These are phyloP conservation scores for Volvox carteri DNA, from an alignment of 163 green algal genomes.

Conservation along the genomic window DNA sequence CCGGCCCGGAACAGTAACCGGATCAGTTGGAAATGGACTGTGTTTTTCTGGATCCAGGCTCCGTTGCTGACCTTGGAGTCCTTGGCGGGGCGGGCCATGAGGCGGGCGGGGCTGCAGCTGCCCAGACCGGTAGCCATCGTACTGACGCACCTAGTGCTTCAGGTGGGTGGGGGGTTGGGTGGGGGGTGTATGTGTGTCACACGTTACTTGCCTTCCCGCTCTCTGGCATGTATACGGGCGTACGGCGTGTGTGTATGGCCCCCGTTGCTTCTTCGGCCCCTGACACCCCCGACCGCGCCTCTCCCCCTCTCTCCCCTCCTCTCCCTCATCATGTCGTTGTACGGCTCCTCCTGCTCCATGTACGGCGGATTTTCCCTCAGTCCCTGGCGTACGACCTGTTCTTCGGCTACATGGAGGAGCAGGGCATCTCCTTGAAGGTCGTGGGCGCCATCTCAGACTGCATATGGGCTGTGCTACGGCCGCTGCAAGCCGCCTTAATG, in stretches of 20 bases:
- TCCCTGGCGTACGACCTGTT: conserved; percentile 19
- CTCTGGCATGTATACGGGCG: too few species aligned
- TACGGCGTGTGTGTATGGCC: too few species aligned
- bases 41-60: conserved; percentile 46
- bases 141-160: neutral
- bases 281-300: too few species aligned
- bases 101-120: neutral
- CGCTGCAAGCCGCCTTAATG: neutral
- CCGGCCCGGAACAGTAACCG: neutral
- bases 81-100: neutral
- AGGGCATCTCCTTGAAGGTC: neutral
- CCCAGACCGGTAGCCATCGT: neutral
- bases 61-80: conserved; percentile 26
- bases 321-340: too few species aligned
- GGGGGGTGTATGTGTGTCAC: too few species aligned
- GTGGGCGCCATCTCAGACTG: neutral
- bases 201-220: too few species aligned
- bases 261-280: too few species aligned
- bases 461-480: neutral
- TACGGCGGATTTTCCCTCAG: neutral
- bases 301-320: too few species aligned
- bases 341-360: neutral
- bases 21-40: conserved; percentile 38
- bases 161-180: neutral
- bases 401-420: conserved; percentile 42